These are phyloP conservation scores for Antrodiella citrinella DNA, from an alignment of 768 basidiomycete genomes.

Conservation along the genomic window DNA sequence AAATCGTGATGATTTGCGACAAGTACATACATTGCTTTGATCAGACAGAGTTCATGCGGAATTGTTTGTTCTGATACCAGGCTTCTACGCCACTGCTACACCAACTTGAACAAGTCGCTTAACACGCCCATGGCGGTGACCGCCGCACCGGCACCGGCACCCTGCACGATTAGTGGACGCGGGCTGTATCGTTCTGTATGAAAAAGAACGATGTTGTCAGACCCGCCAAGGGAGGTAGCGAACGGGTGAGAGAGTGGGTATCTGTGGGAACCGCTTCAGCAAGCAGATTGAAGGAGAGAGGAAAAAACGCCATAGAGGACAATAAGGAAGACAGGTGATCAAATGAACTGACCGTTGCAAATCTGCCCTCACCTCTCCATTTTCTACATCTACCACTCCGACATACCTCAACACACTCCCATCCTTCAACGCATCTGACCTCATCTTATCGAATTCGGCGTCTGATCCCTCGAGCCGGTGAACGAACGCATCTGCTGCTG, in stretches of 20 bases:
- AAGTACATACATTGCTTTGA: too few relatives aligned
- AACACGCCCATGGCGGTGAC: constrained; percentile 99
- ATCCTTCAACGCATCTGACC: constrained; percentile 69
- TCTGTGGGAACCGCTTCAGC: constrained; percentile 40
- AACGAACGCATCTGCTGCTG: constrained; percentile 79
- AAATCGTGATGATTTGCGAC: too few relatives aligned
- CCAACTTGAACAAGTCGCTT: constrained; percentile 67
- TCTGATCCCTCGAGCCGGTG: constrained; percentile 76
- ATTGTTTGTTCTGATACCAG: too few relatives aligned
- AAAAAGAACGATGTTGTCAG: constrained; percentile 98
- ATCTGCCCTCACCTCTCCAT: constrained; percentile 73
- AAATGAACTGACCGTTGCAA: constrained; percentile 65
- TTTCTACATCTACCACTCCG: constrained; percentile 81
- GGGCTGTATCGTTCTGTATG: constrained; percentile 87
- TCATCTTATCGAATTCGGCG: constrained; percentile 61
- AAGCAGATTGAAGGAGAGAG: background rate
- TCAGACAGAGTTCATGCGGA: too few relatives aligned
- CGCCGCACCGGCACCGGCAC: constrained; percentile 94
- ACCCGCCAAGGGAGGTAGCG: constrained; percentile 90
- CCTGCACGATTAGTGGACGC: constrained; percentile 88
- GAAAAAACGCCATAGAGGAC: too few relatives aligned
- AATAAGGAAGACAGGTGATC: background rate
- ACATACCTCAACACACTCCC: constrained; percentile 90
- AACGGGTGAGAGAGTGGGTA: constrained; percentile 89
- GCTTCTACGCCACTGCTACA: too few relatives aligned